Conservation (phyloP, 441 rosid genomes). For the Aleurites moluccanus region DNA sequence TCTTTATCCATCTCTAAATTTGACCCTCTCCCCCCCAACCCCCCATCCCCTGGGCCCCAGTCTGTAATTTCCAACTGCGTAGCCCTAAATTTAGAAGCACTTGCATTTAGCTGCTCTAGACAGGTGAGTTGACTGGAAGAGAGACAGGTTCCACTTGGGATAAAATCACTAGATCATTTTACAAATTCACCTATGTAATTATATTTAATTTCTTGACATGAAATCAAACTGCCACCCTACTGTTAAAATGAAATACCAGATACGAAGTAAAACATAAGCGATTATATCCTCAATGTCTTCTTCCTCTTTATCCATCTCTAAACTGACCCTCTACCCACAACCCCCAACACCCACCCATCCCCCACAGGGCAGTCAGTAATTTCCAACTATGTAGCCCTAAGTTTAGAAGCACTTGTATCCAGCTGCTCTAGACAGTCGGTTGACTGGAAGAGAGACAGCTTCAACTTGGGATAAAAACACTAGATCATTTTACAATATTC, state of each 20-base stretch:
- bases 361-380: not conserved
- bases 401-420: not conserved
- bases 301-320: not conserved
- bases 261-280: not conserved
- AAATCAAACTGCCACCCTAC: not conserved
- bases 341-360: too few relatives aligned
- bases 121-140: not conserved
- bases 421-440: not conserved
- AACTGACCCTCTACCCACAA: not conserved
- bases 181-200: not conserved
- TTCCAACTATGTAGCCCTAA: not conserved
- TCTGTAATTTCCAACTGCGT: not conserved
- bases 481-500: not conserved
- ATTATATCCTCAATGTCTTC: not conserved
- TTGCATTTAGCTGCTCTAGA: constrained; percentile 1
- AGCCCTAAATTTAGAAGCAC: not conserved
- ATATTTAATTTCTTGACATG: not conserved
- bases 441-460: not conserved
- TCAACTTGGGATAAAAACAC: not conserved
- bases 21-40: not conserved
- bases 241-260: not conserved
- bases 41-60: not conserved
- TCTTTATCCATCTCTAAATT: not conserved
- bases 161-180: not conserved
- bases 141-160: not conserved